Evolutionary conservation across 1,139 yeast genomes (phyloP), one percentile per base, ranked within the genome.

Genomic region (Pichia sp.): DNA sequence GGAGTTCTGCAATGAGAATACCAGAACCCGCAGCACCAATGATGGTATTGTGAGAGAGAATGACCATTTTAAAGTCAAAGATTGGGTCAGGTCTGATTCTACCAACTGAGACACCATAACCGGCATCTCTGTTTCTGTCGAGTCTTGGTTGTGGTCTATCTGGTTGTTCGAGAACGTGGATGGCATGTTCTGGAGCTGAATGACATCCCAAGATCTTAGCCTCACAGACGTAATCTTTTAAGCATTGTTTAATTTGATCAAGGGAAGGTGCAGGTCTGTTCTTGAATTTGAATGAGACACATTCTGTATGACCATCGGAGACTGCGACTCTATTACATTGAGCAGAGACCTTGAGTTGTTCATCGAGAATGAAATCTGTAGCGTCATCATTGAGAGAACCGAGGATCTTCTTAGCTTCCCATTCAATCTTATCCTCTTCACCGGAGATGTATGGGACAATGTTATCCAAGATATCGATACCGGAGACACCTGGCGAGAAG

Each of bases 1-100:
- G 72, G 42, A 86, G 70, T 65, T 91, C 99, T 34, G 95, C 98
- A 61, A 93, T 91, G 60, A 91, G 76, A 44, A 91, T 72, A 60
- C 98, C 98, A n/a, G 97, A 84, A 56, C 99, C 99, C 22, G 99
- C 99, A 53, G 98, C 99, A 55, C 99, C 99, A 50, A 91, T 84
- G 52, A 91, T 75, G 40, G 99, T 91, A 69, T 91, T 91, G 64
- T 91, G 99, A 19, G 96, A 87, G 49, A 91, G 69, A 22, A 87
- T 93, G 40, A 91, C 96, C 88, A 91, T 91, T 67, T 91, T 93
- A 67, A 76, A 77, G 60, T 93, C 98, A 52, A 91, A 71, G 11
- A 91, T 86, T 14, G 95, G 86, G 58, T 91, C 98, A 49, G 77
- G 84, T 67, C 99, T 80, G 40, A 91, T 66, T 64, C 98, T 77